phyloP scores from a whole-genome alignment of 371 early-diverging fungal genomes.

The Batkoa obscura region DNA sequence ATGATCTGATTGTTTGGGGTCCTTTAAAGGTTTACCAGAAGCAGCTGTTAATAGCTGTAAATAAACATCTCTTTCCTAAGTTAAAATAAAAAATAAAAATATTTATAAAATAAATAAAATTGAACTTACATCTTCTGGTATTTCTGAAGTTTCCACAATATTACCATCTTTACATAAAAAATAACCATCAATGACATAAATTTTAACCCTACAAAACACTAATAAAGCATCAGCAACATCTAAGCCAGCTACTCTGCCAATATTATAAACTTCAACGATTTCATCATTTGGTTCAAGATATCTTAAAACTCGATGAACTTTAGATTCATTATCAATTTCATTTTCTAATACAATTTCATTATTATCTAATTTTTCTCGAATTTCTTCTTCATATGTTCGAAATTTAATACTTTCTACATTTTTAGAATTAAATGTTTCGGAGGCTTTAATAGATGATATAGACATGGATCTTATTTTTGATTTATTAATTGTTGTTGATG shows the following conservation, averaged over 20 bases:
- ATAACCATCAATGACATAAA: slow-evolving; percentile 59
- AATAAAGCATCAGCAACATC: slow-evolving; percentile 43
- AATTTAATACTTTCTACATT: no score
- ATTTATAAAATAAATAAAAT: neutral
- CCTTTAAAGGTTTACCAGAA: slow-evolving; percentile 20
- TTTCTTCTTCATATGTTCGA: no score
- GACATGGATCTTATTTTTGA: neutral
- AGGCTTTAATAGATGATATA: neutral
- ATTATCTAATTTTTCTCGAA: neutral
- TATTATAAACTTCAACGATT: slow-evolving; percentile 49
- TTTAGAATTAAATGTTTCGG: no score
- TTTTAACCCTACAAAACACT: slow-evolving; percentile 44
- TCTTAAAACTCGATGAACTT: slow-evolving; percentile 47
- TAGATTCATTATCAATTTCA: slow-evolving; percentile 40
- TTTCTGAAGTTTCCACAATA: slow-evolving; percentile 54
- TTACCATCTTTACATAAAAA: slow-evolving; percentile 48
- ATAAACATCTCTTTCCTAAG: slow-evolving; percentile 44
- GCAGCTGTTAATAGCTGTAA: slow-evolving; percentile 33
- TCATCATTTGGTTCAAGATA: slow-evolving; percentile 49
- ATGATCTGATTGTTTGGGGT: slow-evolving; percentile 28
- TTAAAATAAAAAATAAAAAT: neutral
- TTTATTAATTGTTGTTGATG: neutral
- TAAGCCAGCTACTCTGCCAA: slow-evolving; percentile 46
- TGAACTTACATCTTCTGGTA: slow-evolving; percentile 22
- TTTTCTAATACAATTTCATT: slow-evolving; percentile 27